These are phyloP conservation scores for Toxoplasma gondii DNA, from an alignment of 169 alveolate species.

Conservation along the genomic window DNA sequence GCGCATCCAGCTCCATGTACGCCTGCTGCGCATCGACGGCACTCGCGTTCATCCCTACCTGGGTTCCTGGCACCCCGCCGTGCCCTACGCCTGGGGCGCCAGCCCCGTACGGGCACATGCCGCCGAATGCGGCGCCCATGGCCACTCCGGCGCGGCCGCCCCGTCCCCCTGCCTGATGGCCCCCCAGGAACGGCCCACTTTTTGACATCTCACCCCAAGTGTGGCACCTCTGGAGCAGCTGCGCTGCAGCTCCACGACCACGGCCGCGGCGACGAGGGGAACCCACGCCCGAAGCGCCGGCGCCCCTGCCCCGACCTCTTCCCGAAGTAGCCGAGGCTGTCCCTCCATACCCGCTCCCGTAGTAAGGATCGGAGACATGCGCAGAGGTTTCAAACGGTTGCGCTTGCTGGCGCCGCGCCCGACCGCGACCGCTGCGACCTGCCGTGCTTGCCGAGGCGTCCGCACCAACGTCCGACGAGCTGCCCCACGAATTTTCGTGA, in stretches of 20 bases:
- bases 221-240: background rate
- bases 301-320: background rate
- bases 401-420: background rate
- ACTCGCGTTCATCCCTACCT: background rate
- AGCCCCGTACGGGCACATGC: background rate
- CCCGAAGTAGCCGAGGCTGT: background rate
- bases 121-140: background rate
- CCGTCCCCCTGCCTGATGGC: background rate
- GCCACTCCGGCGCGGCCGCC: background rate
- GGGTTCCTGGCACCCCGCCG: background rate
- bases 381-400: background rate
- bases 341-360: background rate
- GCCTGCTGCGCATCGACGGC: background rate
- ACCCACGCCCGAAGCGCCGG: background rate
- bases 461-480: background rate
- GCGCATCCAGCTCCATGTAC: conserved; percentile 69
- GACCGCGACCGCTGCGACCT: background rate
- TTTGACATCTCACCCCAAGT: background rate
- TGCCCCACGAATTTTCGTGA: background rate
- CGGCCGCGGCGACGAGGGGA: background rate
- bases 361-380: background rate
- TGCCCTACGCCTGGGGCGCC: background rate
- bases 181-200: background rate
- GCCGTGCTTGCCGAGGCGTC: background rate
- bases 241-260: background rate